A percentile compares a stretch with the other conserved stretches of the same genome.
These are phyloP conservation scores for Boletus rubroflammeus DNA, from an alignment of 768 basidiomycete genomes.

Conservation along the genomic window DNA sequence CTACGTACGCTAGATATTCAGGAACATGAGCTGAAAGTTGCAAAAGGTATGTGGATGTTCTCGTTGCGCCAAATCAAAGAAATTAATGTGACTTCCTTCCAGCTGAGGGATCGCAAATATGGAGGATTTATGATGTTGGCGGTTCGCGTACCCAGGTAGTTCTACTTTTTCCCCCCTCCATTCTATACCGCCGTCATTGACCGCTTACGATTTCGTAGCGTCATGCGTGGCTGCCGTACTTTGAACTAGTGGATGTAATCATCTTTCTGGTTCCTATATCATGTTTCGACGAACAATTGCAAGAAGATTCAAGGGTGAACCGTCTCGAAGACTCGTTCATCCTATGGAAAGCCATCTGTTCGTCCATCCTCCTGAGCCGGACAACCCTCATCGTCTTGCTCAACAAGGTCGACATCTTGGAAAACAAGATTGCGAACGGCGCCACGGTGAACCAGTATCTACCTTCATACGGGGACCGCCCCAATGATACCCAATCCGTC, in stretches of 20 bases:
- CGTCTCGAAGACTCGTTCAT: conserved; percentile 71
- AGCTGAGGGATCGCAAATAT: conserved; percentile 45
- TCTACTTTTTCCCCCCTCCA: conserved; percentile 4
- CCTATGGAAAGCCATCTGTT: conserved; percentile 68
- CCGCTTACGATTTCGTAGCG: conserved; percentile 42
- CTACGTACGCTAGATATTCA: conserved; percentile 70
- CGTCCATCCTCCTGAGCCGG: conserved; percentile 55
- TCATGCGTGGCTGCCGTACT: conserved; percentile 77
- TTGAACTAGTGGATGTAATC: conserved; percentile 73
- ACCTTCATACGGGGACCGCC: conserved; percentile 62
- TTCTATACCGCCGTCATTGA: neutral
- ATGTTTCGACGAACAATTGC: conserved; percentile 70
- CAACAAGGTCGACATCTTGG: conserved; percentile 67
- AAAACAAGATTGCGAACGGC: conserved; percentile 58
- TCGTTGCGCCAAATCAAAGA: neutral
- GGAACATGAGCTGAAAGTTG: conserved; percentile 52
- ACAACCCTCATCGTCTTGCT: conserved; percentile 61
- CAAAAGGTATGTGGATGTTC: conserved; percentile 14
- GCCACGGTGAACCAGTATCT: conserved; percentile 54
- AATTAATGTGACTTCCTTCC: neutral
- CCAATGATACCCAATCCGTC: conserved; percentile 62
- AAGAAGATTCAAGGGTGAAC: conserved; percentile 68
- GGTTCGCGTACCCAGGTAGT: conserved; percentile 62
- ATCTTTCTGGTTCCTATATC: conserved; percentile 81
- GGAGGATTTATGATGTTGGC: conserved; percentile 76